phyloP scores from a whole-genome alignment of 2,329 filamentous ascomycete genomes.

The Aspergillus sp. region DNA sequence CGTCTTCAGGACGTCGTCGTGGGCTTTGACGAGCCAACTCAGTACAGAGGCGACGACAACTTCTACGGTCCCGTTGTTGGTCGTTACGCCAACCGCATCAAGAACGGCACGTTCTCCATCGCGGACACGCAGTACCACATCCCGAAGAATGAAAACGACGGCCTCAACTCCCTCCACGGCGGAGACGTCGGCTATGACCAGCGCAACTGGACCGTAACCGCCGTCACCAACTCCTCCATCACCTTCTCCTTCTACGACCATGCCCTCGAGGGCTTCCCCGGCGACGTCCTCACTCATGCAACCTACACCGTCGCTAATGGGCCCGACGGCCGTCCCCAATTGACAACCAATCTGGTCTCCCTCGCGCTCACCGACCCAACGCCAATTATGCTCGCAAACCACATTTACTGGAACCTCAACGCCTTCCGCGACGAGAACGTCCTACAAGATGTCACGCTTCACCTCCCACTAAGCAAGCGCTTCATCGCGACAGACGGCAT shows the following conservation, averaged over 20 bases:
- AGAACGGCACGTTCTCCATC: constrained; percentile 60
- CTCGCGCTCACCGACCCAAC: constrained; percentile 51
- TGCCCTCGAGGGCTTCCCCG: constrained; percentile 51
- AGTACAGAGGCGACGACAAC: constrained; percentile 53
- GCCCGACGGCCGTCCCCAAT: constrained; percentile 46
- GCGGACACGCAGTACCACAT: constrained; percentile 54
- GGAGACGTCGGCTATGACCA: constrained; percentile 53
- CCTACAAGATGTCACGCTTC: constrained; percentile 49
- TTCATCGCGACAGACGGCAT: constrained; percentile 60
- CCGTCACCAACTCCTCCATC: constrained; percentile 45
- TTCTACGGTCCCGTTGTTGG: constrained; percentile 55
- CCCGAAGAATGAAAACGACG: constrained; percentile 56
- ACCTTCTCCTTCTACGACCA: constrained; percentile 53
- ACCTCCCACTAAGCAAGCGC: constrained; percentile 52
- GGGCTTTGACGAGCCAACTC: constrained; percentile 54
- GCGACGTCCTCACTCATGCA: constrained; percentile 52
- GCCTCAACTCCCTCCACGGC: constrained; percentile 59
- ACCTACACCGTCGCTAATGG: constrained; percentile 51
- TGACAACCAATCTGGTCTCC: constrained; percentile 51
- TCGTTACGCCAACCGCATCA: constrained; percentile 60
- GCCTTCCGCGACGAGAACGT: constrained; percentile 50
- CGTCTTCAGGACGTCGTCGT: constrained; percentile 54
- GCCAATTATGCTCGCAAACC: constrained; percentile 56
- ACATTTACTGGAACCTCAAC: constrained; percentile 58
- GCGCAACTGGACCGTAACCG: constrained; percentile 55